Percentiles rank a stretch among this genome's conserved stretches.
phyloP scores from a whole-genome alignment of 345 rosid genomes.

The Citrus medica region DNA sequence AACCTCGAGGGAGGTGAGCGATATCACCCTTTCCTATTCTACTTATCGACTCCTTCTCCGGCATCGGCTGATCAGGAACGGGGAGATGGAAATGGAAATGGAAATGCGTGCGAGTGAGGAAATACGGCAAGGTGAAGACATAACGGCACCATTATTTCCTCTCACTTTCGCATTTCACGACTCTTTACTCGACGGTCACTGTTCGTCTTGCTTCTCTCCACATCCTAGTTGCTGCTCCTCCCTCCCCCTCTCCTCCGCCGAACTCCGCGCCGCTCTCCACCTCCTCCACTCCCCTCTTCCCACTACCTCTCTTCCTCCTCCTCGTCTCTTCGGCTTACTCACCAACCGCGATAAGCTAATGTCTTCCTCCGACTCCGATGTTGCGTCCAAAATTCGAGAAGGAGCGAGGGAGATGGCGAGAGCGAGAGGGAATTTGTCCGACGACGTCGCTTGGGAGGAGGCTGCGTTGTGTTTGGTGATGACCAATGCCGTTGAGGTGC shows the following conservation, averaged over 20 bases:
- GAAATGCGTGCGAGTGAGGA: constrained; percentile 46
- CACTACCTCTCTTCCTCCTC: background rate
- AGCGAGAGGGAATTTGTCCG: constrained; percentile 13
- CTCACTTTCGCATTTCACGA: constrained; percentile 52
- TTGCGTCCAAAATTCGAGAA: constrained; percentile 28
- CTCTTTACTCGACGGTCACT: constrained; percentile 49
- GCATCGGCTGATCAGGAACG: background rate
- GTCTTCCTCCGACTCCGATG: constrained; percentile 27
- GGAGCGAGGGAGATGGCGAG: constrained; percentile 42
- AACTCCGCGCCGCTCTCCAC: constrained; percentile 53
- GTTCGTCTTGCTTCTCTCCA: constrained; percentile 44
- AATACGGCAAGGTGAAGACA: constrained; percentile 40
- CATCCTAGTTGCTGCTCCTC: constrained; percentile 35
- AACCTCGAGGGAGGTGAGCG: background rate
- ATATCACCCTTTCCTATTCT: too few relatives aligned
- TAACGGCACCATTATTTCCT: constrained; percentile 51
- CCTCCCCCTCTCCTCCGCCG: constrained; percentile 18
- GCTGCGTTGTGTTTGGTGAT: constrained; percentile 55
- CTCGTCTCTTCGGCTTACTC: constrained; percentile 41
- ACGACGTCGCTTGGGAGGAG: constrained; percentile 35
- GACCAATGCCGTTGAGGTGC: constrained; percentile 86
- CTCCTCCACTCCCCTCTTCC: constrained; percentile 28
- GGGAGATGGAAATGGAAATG: constrained; percentile 37
- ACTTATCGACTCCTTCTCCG: too few relatives aligned
- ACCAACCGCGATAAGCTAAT: constrained; percentile 50